Base-by-base conservation (phyloP, 495 filamentous ascomycete species). In the Aspergillus mulundensis region DNA sequence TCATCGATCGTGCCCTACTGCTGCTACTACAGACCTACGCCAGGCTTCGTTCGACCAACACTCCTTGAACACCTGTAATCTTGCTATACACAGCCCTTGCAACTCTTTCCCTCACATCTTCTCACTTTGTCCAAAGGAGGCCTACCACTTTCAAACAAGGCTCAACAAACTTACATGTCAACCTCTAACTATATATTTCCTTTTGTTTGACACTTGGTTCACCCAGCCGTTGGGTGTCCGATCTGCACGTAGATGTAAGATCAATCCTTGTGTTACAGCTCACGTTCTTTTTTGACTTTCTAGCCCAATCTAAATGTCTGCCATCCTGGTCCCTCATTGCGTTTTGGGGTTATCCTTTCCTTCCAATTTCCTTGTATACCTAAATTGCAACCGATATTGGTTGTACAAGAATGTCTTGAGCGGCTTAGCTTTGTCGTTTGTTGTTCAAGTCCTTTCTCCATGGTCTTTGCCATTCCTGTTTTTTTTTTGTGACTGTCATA, bases 1-100 rank as follows among this genome's bases (percentile, higher is more conserved):
- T 62, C 57, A 44, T 43, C 58, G 58, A 44, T 43, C 58, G 58
- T 56, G 61, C 51, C 68, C 69, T 62, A 54, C 32, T 45, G 52
- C 57, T 34, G 12, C 59, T 36, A 54, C 53, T 54, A 43, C 59
- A 59, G 12, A 8, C 39, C 46, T 36, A 49, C 49, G 41, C 32
- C 49, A 55, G 56, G 52, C 53, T 41, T 28, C 59, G 46, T 38
- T 18, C 16, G 45, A 53, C 20, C 23, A 25, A 45, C 43, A 14
- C 12, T 45, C 43, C 14, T 32, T 32, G n/a, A 30, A 7, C 15
- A n/a, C 11, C 45, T 47, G 8, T 28, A 23, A 23, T 43, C 19
- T 43, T 19, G 21, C 23, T 47, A 30, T 24, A 47, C 10, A 4
- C 32, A 20, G 4, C 45, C 11, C 24, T 32, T 47, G 24, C 25